A percentile compares a stretch with the other conserved stretches of the same genome.
phyloP scores from a whole-genome alignment of 495 filamentous ascomycete species.

The Podospora anserina region DNA sequence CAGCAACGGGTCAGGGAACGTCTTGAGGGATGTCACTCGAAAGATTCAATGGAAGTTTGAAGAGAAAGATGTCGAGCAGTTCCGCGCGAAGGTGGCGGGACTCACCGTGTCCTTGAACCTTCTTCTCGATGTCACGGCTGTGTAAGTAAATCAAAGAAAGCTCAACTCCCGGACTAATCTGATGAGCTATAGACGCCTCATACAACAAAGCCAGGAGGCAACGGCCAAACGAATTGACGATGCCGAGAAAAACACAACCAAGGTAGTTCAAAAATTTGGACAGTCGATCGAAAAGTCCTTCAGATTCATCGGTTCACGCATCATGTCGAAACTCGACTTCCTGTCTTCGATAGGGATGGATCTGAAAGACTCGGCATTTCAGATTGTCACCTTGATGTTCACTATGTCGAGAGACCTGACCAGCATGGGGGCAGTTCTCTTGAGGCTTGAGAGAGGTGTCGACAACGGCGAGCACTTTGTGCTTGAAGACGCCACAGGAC shows the following conservation, averaged over 20 bases:
- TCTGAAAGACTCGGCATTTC: background rate
- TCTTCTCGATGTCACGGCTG: background rate
- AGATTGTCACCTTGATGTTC: background rate
- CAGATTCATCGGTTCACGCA: background rate
- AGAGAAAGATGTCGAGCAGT: constrained; percentile 1
- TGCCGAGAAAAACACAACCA: background rate
- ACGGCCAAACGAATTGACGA: background rate
- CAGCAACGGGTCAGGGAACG: background rate
- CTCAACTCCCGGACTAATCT: background rate
- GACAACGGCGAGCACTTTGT: constrained; percentile 1
- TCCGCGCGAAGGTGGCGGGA: background rate
- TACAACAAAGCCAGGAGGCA: background rate
- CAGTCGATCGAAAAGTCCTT: background rate
- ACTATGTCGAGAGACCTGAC: background rate
- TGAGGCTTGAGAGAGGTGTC: background rate
- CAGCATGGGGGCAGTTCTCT: background rate
- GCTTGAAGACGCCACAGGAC: constrained; percentile 9
- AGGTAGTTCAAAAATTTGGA: background rate
- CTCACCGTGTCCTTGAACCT: background rate
- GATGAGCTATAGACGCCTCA: background rate
- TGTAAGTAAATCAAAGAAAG: background rate
- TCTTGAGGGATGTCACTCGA: background rate
- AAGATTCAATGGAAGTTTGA: background rate
- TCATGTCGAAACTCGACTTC: background rate
- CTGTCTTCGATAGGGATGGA: background rate